A percentile compares a stretch with the other conserved stretches of the same genome.
Conservation (phyloP, 2,329 filamentous ascomycete species). For the Stromatinia cepivora region DNA sequence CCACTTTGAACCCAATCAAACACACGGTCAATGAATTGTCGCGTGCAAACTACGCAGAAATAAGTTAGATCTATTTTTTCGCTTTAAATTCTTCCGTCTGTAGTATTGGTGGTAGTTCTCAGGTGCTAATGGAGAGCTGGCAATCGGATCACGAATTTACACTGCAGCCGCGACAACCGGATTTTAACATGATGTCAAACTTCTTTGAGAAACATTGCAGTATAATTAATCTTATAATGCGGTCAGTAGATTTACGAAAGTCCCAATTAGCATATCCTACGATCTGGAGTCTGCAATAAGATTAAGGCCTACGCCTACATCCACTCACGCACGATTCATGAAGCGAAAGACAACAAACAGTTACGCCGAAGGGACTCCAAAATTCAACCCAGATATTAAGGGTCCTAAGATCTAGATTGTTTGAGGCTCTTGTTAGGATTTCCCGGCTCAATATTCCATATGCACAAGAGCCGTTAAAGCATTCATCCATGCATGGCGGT, state of each 20-base stretch:
- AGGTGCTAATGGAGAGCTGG: background rate
- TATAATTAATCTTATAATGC: slow-evolving; percentile 1
- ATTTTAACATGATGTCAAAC: background rate
- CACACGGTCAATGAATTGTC: slow-evolving; percentile 7
- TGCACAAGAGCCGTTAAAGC: slow-evolving; percentile 13
- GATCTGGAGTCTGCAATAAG: background rate
- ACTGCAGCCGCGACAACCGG: slow-evolving; percentile 13
- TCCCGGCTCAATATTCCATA: slow-evolving; percentile 4
- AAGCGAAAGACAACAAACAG: background rate
- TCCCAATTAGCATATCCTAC: background rate
- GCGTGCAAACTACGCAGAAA: slow-evolving; percentile 10
- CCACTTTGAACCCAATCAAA: background rate
- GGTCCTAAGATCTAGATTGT: slow-evolving; percentile 22
- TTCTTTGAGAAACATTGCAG: background rate
- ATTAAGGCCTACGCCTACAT: background rate
- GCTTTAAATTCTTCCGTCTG: slow-evolving; percentile 11
- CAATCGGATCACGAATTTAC: background rate
- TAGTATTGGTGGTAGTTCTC: background rate
- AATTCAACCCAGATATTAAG: slow-evolving; percentile 12
- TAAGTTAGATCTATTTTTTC: background rate
- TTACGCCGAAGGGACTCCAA: slow-evolving; percentile 1
- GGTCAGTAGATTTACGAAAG: background rate
- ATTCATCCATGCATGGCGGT: slow-evolving; percentile 3
- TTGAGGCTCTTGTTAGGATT: slow-evolving; percentile 22
- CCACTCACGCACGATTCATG: background rate